A percentile compares a stretch with the other conserved stretches of the same genome.
These are phyloP conservation scores for Scheffersomyces illinoinensis DNA, from an alignment of 1,139 yeast species.

Conservation along the genomic window DNA sequence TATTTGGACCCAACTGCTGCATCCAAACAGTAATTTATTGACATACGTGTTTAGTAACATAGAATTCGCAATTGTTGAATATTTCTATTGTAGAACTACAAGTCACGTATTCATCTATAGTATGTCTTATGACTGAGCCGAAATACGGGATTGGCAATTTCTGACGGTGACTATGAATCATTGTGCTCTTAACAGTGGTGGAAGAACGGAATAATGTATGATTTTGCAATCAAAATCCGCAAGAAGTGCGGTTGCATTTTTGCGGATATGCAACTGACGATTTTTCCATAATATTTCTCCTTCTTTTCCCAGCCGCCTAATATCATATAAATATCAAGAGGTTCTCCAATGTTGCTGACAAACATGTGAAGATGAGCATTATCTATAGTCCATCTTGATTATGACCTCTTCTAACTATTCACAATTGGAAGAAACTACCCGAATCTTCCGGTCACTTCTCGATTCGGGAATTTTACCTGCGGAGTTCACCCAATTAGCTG, in stretches of 20 bases:
- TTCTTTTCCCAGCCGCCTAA: not conserved
- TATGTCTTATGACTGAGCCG: not conserved
- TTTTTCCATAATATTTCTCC: not conserved
- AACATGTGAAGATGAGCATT: not conserved
- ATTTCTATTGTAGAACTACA: not conserved
- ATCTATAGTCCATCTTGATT: not conserved
- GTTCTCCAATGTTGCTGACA: not conserved
- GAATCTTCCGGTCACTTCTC: conserved; percentile 17
- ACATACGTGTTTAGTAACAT: too few relatives aligned
- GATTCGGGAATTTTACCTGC: conserved; percentile 15
- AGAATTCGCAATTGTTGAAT: not conserved
- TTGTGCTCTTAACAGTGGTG: not conserved
- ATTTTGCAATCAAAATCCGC: not conserved
- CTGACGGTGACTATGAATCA: not conserved
- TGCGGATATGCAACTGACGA: not conserved
- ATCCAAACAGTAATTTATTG: not conserved
- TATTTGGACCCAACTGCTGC: conserved; percentile 15
- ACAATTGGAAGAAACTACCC: conserved; percentile 15
- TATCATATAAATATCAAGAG: not conserved
- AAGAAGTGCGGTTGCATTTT: not conserved
- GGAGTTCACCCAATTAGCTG: conserved; percentile 15
- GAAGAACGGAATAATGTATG: not conserved
- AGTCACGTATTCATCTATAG: not conserved
- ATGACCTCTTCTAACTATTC: not conserved
- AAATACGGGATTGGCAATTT: not conserved